phyloP scores from a whole-genome alignment of 169 alveolate genomes.

The Perkinsus marinus region DNA sequence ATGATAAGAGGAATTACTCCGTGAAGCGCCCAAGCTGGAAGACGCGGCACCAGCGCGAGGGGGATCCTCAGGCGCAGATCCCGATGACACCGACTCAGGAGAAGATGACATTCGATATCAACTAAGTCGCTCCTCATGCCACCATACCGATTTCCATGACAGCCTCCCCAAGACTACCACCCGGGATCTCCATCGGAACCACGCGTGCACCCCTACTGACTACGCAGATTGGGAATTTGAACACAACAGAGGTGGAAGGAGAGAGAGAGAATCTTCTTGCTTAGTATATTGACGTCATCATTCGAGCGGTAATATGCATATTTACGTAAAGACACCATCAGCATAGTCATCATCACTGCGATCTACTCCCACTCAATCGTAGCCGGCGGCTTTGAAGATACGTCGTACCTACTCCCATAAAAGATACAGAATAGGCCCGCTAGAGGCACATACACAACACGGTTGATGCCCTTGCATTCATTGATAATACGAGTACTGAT shows the following conservation, averaged over 20 bases:
- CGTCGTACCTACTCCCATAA: slow-evolving; percentile 14
- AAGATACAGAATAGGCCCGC: neutral
- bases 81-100: neutral
- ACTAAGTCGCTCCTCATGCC: no score
- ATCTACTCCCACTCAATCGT: slow-evolving; percentile 35
- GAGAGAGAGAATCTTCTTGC: no score
- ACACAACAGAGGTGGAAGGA: no score
- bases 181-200: neutral
- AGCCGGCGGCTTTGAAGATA: slow-evolving; percentile 43
- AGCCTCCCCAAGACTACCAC: neutral
- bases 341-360: neutral
- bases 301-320: no score
- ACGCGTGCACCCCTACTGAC: neutral
- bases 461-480: slow-evolving; percentile 20
- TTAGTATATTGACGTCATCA: no score
- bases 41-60: neutral
- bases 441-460: neutral
- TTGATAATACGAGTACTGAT: slow-evolving; percentile 31
- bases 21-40: neutral
- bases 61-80: neutral
- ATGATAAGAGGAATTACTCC: neutral
- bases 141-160: no score
- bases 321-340: no score
- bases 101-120: neutral
- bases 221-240: neutral